Conservation (phyloP, 2,329 filamentous ascomycete species). For the Dothideomycetes sp. region DNA sequence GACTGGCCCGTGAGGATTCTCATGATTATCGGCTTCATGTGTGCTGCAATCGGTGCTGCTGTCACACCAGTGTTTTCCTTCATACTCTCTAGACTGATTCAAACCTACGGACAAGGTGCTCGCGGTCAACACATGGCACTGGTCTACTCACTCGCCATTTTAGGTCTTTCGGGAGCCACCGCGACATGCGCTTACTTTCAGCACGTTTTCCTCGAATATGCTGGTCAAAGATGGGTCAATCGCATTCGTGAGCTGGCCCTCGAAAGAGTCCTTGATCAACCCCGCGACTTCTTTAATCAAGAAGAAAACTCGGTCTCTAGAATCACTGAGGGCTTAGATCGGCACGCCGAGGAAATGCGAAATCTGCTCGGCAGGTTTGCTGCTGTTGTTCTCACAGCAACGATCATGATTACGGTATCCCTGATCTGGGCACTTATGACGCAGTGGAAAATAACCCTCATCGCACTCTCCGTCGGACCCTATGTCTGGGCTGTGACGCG, state of each 20-base stretch:
- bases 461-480: constrained; percentile 59
- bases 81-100: constrained; percentile 61
- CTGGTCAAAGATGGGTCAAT: constrained; percentile 69
- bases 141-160: constrained; percentile 59
- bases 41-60: constrained; percentile 53
- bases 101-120: constrained; percentile 51
- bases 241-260: constrained; percentile 57
- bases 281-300: constrained; percentile 66
- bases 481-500: constrained; percentile 56
- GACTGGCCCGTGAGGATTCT: constrained; percentile 38
- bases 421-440: constrained; percentile 62
- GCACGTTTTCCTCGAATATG: constrained; percentile 60
- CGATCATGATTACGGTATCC: constrained; percentile 56
- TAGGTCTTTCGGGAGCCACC: constrained; percentile 57
- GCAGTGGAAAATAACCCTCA: constrained; percentile 71
- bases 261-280: constrained; percentile 60
- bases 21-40: constrained; percentile 49
- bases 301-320: constrained; percentile 51
- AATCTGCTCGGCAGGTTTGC: constrained; percentile 71
- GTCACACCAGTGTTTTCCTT: constrained; percentile 66
- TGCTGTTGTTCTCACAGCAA: constrained; percentile 55
- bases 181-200: constrained; percentile 53
- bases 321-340: constrained; percentile 63
- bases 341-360: constrained; percentile 77
- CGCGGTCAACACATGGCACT: constrained; percentile 41